Base-by-base conservation (phyloP, 108 stramenopile species). In the Nitzschia putrida region DNA sequence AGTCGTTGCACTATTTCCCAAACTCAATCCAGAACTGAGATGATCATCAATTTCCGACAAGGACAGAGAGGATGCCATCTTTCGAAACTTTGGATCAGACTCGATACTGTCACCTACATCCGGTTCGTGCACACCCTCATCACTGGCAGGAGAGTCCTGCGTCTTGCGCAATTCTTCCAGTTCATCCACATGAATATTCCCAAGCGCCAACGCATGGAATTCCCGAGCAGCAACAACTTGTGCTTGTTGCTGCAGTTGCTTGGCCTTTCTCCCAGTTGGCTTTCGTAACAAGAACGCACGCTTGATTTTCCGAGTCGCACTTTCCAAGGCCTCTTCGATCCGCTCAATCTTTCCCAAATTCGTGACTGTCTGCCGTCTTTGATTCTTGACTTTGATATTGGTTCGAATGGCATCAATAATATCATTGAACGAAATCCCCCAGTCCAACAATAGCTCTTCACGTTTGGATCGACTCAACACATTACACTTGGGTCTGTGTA, bases 291-390 rank as follows among this genome's bases (percentile, higher is more conserved):
- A 55, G 25, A 81, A 56, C 1, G 80, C 73, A 18, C 73, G 56
- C 59, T 76, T 82, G 43, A 78, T 63, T 38, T 69, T 78, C 25
- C 78, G 57, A 20, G 78, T 70, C 13, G 78, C 80, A 25, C 54
- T 77, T 24, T 82, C 80, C 40, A 82, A 74, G 10, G 83, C 72
- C 56, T 79, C 82, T 64, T 91, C 90, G 25, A 83, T 66, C 3
- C 63, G 61, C 14, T 74, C 71, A 37, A 74, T 56, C 53, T 71
- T 83, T n/a, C 79, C 72, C 7, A 91, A 68, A 38, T 86, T 87
- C 34, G 74, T 82, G 5, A 88, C 85, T 6, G 90, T 88, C 21
- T 80, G 88, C 13, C 87, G 69, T 10, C 90, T 68, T 61, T 87
- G 84, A 26, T 81, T 80, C 50, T 91, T 91, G 10, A 77, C 73